Evolutionary conservation across 1,284 basidiomycete genomes (phyloP).

Genomic region (Hemileia vastatrix): DNA sequence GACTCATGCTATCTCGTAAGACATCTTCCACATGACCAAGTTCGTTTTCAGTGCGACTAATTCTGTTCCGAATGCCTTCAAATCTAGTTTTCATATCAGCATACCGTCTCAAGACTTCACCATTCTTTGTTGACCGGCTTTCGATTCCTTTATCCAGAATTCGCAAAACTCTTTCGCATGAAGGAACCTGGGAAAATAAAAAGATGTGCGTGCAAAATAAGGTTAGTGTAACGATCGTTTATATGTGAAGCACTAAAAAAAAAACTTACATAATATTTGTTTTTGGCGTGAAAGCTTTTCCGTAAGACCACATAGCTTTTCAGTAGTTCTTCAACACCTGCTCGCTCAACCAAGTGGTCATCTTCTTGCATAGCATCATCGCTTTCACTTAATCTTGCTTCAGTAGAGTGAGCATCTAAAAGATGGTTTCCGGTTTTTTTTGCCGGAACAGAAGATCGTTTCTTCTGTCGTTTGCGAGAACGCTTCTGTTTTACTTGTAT

Average conservation of each 20-base stretch:
- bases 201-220: neutral
- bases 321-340: neutral
- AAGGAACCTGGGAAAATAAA: constrained; percentile 6
- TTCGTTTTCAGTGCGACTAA: constrained; percentile 1
- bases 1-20: constrained; percentile 1
- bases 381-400: no score
- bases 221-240: neutral
- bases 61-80: constrained; percentile 1
- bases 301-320: constrained; percentile 2
- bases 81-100: constrained; percentile 12
- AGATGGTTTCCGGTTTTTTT: neutral
- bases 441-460: neutral
- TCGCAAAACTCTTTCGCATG: constrained; percentile 15
- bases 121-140: constrained; percentile 14
- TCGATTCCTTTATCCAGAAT: constrained; percentile 14
- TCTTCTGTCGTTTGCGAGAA: no score
- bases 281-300: constrained; percentile 19
- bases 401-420: no score
- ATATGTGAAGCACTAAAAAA: neutral
- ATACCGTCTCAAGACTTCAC: constrained; percentile 11
- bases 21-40: neutral
- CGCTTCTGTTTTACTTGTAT: constrained; percentile 25
- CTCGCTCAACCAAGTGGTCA: neutral
- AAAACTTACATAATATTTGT: constrained; percentile 14
- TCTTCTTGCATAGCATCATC: no score